Evolutionary conservation across 169 alveolate species (phyloP).

Genomic region (Cyclospora cayetanensis): DNA sequence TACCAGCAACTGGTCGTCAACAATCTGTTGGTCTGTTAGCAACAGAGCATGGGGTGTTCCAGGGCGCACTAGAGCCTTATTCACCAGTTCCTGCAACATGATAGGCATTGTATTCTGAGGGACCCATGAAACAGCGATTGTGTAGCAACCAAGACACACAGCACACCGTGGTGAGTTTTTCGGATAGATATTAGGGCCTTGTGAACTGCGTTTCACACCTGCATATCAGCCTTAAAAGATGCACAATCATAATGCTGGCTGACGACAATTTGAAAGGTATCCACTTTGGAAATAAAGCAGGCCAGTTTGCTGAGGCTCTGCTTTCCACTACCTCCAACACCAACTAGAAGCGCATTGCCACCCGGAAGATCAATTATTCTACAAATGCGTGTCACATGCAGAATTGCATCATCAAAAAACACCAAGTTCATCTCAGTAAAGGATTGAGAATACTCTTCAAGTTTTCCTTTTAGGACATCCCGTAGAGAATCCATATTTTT

Average conservation of each 20-base stretch:
- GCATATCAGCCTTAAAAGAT: slow-evolving; percentile 90
- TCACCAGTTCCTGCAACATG: slow-evolving; percentile 88
- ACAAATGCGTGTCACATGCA: slow-evolving; percentile 93
- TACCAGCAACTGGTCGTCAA: slow-evolving; percentile 93
- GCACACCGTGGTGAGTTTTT: background rate
- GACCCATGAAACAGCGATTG: no score
- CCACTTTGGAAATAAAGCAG: slow-evolving; percentile 90
- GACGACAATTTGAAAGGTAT: slow-evolving; percentile 87
- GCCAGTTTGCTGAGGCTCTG: slow-evolving; percentile 93
- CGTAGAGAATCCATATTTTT: slow-evolving; percentile 86
- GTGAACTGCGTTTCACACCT: background rate
- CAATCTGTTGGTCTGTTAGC: slow-evolving; percentile 94
- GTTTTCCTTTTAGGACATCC: slow-evolving; percentile 89
- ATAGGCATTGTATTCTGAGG: no score
- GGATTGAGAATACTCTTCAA: slow-evolving; percentile 90
- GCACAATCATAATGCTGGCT: slow-evolving; percentile 90
- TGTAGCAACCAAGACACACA: background rate
- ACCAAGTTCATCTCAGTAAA: slow-evolving; percentile 94
- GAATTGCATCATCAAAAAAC: slow-evolving; percentile 94
- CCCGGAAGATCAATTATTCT: slow-evolving; percentile 93
- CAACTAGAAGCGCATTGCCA: slow-evolving; percentile 96
- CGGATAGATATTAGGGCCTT: background rate
- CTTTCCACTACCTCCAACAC: slow-evolving; percentile 98
- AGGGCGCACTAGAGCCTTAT: slow-evolving; percentile 93
- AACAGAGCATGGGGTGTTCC: slow-evolving; percentile 92